Conservation (phyloP, 805 yeast species). For the Yamadazyma scolyti region DNA sequence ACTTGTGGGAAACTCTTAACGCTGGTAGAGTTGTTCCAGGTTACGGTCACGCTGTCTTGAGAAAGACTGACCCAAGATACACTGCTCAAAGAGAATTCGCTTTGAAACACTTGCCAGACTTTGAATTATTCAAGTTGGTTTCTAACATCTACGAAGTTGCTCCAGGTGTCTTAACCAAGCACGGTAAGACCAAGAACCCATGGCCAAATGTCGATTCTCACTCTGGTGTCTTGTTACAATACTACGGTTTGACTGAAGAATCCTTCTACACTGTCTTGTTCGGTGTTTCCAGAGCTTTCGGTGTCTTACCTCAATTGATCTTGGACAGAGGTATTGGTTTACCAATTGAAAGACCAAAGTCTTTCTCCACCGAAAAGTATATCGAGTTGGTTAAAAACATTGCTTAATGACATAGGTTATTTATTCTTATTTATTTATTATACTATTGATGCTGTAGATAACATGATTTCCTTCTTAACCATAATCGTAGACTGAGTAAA, state of each 20-base stretch:
- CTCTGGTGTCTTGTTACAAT: conserved; percentile 74
- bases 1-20: conserved; percentile 69
- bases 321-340: conserved; percentile 75
- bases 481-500: too few species aligned
- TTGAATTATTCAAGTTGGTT: conserved; percentile 65
- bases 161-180: conserved; percentile 69
- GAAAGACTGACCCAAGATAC: conserved; percentile 81
- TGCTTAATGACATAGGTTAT: conserved; percentile 8
- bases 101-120: conserved; percentile 55
- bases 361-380: conserved; percentile 92
- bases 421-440: conserved; percentile 8
- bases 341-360: conserved; percentile 81
- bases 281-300: conserved; percentile 79
- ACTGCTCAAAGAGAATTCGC: conserved; percentile 72
- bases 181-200: conserved; percentile 85
- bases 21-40: conserved; percentile 82
- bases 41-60: conserved; percentile 82
- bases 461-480: too few species aligned
- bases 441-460: conserved; percentile 3
- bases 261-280: conserved; percentile 76
- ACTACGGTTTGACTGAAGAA: conserved; percentile 73
- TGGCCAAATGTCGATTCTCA: conserved; percentile 82
- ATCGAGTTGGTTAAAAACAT: conserved; percentile 66
- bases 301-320: conserved; percentile 74
- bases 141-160: conserved; percentile 64